Evolutionary conservation across 2,329 filamentous ascomycete genomes (phyloP), one percentile per base, ranked within the genome.

Genomic region (Chaetomium globosum): DNA sequence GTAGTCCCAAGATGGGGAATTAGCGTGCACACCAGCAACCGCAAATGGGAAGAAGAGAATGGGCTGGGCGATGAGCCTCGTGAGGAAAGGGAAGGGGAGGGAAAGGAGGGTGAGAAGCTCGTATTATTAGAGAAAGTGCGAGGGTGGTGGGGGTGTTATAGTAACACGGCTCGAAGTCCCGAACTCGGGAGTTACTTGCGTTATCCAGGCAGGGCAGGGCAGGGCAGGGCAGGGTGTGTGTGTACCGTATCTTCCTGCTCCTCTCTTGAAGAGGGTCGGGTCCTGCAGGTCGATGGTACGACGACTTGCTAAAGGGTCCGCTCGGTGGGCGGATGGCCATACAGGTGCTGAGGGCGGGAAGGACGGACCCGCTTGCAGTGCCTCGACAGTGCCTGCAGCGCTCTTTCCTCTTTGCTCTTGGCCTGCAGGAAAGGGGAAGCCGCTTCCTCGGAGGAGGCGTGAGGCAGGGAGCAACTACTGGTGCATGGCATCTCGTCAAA

Each of bases 11-110:
- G 74, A 79, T 77, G 75, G 80, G 81, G 81, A 80, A 82, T 81
- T 83, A 83, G 81, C 82, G 82, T 82, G 81, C 82, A 85, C 86
- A 81, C 85, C 84, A 82, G 81, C 80, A 81, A 80, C 82, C 81
- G 80, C 78, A 80, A 81, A 80, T 81, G 77, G 80, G 78, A 81
- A 83, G 81, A 83, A 84, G 81, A 81, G 80, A 83, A 83, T 28
- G 43, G 74, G 80, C 78, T 78, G 80, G 82, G 86, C 81, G 82
- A 82, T 77, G 80, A 78, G 65, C 78, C 78, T 86, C 83, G 83
- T 85, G 81, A 82, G 77, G 81, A 82, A 75, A 33, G 30, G 54
- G 30, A 62, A 43, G 28, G 55, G 31, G 30, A 21, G 76, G 75
- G 78, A 77, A 78, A 75, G 77, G 77, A 79, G 77, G 78, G 78